phyloP scores from a whole-genome alignment of 2,329 filamentous ascomycete genomes.

The Fonsecaea erecta region DNA sequence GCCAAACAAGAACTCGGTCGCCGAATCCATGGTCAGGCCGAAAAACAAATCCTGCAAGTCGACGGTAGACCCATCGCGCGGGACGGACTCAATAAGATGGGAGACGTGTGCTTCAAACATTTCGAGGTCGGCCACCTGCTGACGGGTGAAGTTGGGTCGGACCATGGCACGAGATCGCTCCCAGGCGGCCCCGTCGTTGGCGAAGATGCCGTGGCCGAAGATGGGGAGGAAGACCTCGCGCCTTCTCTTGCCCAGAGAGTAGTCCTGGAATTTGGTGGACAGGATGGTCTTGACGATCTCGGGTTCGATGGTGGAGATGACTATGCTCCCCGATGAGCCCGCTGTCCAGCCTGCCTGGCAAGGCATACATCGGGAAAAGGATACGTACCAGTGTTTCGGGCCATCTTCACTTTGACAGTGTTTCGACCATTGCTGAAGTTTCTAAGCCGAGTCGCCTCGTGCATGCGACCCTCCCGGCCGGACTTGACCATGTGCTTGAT shows the following conservation, averaged over 20 bases:
- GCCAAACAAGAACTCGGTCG: slow-evolving; percentile 71
- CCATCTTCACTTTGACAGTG: slow-evolving; percentile 21
- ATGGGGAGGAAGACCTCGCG: slow-evolving; percentile 31
- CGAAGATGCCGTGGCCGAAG: slow-evolving; percentile 49
- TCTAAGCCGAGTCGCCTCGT: slow-evolving; percentile 27
- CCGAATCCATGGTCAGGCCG: slow-evolving; percentile 67
- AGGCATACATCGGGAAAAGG: neutral
- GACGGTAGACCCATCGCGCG: slow-evolving; percentile 58
- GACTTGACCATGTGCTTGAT: slow-evolving; percentile 30
- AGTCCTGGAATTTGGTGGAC: slow-evolving; percentile 33
- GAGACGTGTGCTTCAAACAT: slow-evolving; percentile 66
- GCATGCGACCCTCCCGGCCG: slow-evolving; percentile 29
- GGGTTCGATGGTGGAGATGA: slow-evolving; percentile 48
- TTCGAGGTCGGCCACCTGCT: slow-evolving; percentile 58
- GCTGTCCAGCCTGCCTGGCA: neutral
- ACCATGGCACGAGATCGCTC: slow-evolving; percentile 49
- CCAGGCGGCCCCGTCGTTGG: slow-evolving; percentile 55
- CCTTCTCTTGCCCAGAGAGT: slow-evolving; percentile 54
- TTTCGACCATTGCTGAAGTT: slow-evolving; percentile 30
- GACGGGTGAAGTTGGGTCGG: slow-evolving; percentile 58
- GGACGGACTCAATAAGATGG: slow-evolving; percentile 63
- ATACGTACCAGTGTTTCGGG: slow-evolving; percentile 11
- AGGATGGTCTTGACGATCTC: slow-evolving; percentile 58
- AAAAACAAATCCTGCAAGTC: slow-evolving; percentile 67
- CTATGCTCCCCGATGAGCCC: slow-evolving; percentile 3